Evolutionary conservation across 2,329 filamentous ascomycete genomes (phyloP).

Genomic region (Penicillium sp.): DNA sequence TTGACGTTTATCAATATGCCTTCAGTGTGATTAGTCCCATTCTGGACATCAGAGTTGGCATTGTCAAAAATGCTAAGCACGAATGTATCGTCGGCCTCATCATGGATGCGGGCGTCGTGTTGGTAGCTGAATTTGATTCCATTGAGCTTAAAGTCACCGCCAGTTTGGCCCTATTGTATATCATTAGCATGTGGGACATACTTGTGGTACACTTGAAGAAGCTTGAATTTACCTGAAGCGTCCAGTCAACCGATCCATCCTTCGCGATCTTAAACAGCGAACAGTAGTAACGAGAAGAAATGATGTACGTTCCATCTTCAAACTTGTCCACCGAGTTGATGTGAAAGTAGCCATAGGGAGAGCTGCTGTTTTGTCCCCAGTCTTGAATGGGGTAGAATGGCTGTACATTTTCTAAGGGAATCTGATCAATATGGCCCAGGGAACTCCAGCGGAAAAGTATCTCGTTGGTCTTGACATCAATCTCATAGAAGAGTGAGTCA

Average conservation of each 20-base stretch:
- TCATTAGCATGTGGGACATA: neutral
- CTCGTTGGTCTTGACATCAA: constrained; percentile 31
- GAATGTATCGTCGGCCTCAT: constrained; percentile 28
- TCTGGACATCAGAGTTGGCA: constrained; percentile 20
- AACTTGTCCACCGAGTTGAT: constrained; percentile 25
- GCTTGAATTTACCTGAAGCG: constrained; percentile 20
- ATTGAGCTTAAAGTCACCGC: constrained; percentile 25
- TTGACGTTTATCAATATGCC: constrained; percentile 20
- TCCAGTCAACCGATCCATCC: constrained; percentile 6
- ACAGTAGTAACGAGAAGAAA: constrained; percentile 2
- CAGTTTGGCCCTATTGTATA: constrained; percentile 22
- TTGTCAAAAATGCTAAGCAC: constrained; percentile 34
- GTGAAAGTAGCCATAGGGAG: constrained; percentile 26
- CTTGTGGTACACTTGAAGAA: neutral
- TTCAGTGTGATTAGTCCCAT: constrained; percentile 1
- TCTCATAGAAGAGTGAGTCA: constrained; percentile 32
- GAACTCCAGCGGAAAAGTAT: constrained; percentile 33
- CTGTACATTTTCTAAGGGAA: constrained; percentile 18
- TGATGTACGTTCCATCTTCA: constrained; percentile 1
- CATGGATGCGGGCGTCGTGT: constrained; percentile 34
- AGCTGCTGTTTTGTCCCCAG: constrained; percentile 15
- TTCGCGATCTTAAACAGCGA: constrained; percentile 8
- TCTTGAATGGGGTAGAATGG: constrained; percentile 10
- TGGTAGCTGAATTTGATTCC: constrained; percentile 25
- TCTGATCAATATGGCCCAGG: constrained; percentile 25